A percentile compares a stretch with the other conserved stretches of the same genome.
Evolutionary conservation across 2,329 filamentous ascomycete species (phyloP).

Genomic region (Aspergillus alliaceus): DNA sequence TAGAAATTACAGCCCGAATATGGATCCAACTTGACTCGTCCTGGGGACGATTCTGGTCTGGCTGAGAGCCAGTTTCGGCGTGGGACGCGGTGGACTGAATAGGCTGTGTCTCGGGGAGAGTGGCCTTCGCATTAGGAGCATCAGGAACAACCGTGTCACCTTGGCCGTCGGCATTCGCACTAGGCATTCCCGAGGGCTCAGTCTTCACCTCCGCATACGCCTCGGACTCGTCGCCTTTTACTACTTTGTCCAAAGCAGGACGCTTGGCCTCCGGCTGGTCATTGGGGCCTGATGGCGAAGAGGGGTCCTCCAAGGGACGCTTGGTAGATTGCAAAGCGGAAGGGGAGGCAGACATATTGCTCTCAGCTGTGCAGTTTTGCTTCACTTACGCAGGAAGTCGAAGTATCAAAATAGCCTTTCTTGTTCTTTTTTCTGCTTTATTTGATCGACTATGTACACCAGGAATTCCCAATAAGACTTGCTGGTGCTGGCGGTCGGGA

Average conservation of each 20-base stretch:
- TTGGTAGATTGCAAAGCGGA: slow-evolving; percentile 60
- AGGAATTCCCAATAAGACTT: slow-evolving; percentile 87
- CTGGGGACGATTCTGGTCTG: slow-evolving; percentile 55
- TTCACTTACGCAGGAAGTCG: slow-evolving; percentile 49
- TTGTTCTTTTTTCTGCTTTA: slow-evolving; percentile 54
- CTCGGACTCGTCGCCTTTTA: slow-evolving; percentile 60
- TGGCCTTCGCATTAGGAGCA: slow-evolving; percentile 56
- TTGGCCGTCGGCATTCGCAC: slow-evolving; percentile 43
- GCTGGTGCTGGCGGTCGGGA: slow-evolving; percentile 66
- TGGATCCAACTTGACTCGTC: slow-evolving; percentile 98
- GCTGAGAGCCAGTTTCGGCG: slow-evolving; percentile 49
- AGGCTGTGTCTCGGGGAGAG: slow-evolving; percentile 55
- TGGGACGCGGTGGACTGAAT: slow-evolving; percentile 58
- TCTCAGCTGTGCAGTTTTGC: slow-evolving; percentile 28
- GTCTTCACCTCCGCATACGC: slow-evolving; percentile 30
- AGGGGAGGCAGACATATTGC: slow-evolving; percentile 69
- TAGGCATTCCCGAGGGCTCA: slow-evolving; percentile 19
- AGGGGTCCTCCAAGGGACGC: slow-evolving; percentile 94
- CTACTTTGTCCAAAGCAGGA: slow-evolving; percentile 88
- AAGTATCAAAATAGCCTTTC: slow-evolving; percentile 43
- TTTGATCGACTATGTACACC: slow-evolving; percentile 73
- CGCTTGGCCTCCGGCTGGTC: slow-evolving; percentile 98
- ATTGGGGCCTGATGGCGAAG: slow-evolving; percentile 84
- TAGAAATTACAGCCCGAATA: slow-evolving; percentile 94
- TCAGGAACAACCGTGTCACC: slow-evolving; percentile 70